Evolutionary conservation across 768 basidiomycete species (phyloP), one percentile per base, ranked within the genome.

Genomic region (Kwoniella mangroviensis): DNA sequence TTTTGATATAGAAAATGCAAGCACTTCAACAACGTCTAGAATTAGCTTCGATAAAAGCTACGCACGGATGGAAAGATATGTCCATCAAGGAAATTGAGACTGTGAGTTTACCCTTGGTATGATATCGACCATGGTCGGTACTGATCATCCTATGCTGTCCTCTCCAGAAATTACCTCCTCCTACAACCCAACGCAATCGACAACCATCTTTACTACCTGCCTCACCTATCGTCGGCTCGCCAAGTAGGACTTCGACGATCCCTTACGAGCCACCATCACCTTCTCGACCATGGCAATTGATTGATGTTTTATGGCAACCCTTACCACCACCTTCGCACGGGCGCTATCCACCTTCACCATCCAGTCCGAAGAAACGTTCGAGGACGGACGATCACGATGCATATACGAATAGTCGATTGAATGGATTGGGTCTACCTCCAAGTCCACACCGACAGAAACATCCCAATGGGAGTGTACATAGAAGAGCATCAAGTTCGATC

Each of bases 231-330:
- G 45, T 45, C 28, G 51, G 60, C 56, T 51, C 66, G 4, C 56
- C 66, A 28, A 57, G 71, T 52, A 62, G 68, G 17, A 55, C 64
- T 26, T 63, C 73, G 13, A 62, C 65, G 10, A 60, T 72, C 19
- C 70, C 72, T 4, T 79, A 79, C 56, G 72, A 78, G 59, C 77
- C 74, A 0, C 79, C 79, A 41, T 81, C 77, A 3, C 75, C 75
- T 4, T 75, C 75, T 13, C 69, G 79, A 15, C 79, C 79, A 24
- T 80, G 79, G 79, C 79, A 80, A 59, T 64, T 80, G 28, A 80
- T 80, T 63, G 79, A 80, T 42, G 79, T 80, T 3, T 58, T 80
- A 24, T 80, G 79, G 75, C 77, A 81, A 63, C 79, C 79, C 15
- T 63, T 81, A 13, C 79, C 79, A 21, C 79, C 79, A 28, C 78